phyloP scores from a whole-genome alignment of 1,284 basidiomycete genomes.

The Pseudozyma tsukubaensis region DNA sequence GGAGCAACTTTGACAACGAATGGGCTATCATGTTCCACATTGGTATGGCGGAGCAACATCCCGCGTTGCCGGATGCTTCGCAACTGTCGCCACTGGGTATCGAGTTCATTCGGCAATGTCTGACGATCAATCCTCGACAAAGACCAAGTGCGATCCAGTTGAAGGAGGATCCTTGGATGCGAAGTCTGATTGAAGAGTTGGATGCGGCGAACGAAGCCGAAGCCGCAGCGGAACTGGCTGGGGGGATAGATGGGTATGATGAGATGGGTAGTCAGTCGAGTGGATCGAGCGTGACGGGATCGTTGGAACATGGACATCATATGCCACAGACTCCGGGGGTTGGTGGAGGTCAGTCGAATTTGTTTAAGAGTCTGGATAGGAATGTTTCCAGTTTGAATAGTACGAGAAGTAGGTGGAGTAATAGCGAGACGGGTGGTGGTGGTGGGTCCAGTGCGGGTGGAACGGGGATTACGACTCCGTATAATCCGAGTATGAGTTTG shows the following conservation, averaged over 20 bases:
- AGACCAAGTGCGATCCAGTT: slow-evolving; percentile 88
- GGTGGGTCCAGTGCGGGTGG: slow-evolving; percentile 15
- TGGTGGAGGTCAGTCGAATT: not conserved
- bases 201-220: slow-evolving; percentile 60
- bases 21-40: slow-evolving; percentile 99
- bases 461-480: slow-evolving; percentile 35
- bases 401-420: slow-evolving; percentile 35
- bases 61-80: slow-evolving; percentile 88
- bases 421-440: slow-evolving; percentile 5
- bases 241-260: slow-evolving; percentile 12
- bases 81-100: slow-evolving; percentile 91
- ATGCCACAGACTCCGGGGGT: slow-evolving; percentile 9
- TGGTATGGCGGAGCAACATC: slow-evolving; percentile 95
- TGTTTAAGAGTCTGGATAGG: slow-evolving; percentile 46
- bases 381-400: slow-evolving; percentile 46
- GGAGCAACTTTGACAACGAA: slow-evolving; percentile 99
- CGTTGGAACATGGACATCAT: slow-evolving; percentile 6
- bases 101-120: slow-evolving; percentile 90
- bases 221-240: slow-evolving; percentile 38
- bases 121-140: slow-evolving; percentile 85
- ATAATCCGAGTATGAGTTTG: slow-evolving; percentile 45
- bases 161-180: slow-evolving; percentile 89
- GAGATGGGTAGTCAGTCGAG: slow-evolving; percentile 23
- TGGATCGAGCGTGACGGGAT: slow-evolving; percentile 16
- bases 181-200: slow-evolving; percentile 64